Evolutionary conservation across 768 basidiomycete species (phyloP).

Genomic region (Suillus sp.): DNA sequence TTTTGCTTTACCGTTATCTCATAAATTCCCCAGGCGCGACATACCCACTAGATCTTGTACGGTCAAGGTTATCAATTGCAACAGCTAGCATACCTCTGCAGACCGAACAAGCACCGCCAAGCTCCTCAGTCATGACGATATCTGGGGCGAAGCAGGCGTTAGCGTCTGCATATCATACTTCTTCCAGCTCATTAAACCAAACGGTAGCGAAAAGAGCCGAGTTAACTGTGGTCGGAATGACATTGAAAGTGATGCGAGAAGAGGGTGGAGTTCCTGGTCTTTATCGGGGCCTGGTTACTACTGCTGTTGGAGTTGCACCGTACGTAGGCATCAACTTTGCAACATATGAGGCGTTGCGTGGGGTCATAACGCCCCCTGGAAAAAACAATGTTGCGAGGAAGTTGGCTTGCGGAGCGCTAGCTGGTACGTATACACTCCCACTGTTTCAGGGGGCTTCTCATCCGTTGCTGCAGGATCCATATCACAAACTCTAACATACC

Average conservation of each 20-base stretch:
- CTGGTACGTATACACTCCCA: slow-evolving; percentile 50
- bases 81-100: slow-evolving; percentile 71
- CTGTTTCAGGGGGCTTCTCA: slow-evolving; percentile 14
- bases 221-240: slow-evolving; percentile 85
- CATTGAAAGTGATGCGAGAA: slow-evolving; percentile 83
- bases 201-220: slow-evolving; percentile 51
- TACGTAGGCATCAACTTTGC: slow-evolving; percentile 92
- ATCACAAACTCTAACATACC: slow-evolving; percentile 93
- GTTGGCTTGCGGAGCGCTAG: slow-evolving; percentile 82
- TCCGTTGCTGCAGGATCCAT: slow-evolving; percentile 60
- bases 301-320: slow-evolving; percentile 88
- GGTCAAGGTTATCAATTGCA: slow-evolving; percentile 90
- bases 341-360: slow-evolving; percentile 83
- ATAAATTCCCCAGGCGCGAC: slow-evolving; percentile 58
- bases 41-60: slow-evolving; percentile 92
- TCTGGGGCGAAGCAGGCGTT: slow-evolving; percentile 26
- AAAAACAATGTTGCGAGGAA: slow-evolving; percentile 70
- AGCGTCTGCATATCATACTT: slow-evolving; percentile 51
- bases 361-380: slow-evolving; percentile 79
- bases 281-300: slow-evolving; percentile 84
- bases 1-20: slow-evolving; percentile 16
- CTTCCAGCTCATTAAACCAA: slow-evolving; percentile 36
- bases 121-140: slow-evolving; percentile 26
- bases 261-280: slow-evolving; percentile 89
- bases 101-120: slow-evolving; percentile 23